These are phyloP conservation scores for Botrytis galanthina DNA, from an alignment of 2,329 filamentous ascomycete genomes.

Conservation along the genomic window DNA sequence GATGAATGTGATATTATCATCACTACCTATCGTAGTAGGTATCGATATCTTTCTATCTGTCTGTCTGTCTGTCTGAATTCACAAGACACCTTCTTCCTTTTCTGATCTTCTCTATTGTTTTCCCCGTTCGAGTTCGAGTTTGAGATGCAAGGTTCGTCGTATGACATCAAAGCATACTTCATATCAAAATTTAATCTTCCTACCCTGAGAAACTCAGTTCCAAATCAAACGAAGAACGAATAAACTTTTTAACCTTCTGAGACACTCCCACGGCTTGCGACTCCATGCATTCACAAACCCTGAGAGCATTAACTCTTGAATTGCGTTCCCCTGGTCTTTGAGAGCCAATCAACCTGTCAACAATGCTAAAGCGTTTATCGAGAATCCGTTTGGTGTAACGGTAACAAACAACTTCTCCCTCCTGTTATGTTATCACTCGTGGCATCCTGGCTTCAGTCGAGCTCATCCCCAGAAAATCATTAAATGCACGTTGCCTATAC, in stretches of 20 bases:
- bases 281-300: not conserved
- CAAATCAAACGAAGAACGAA: slow-evolving; percentile 1
- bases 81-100: not conserved
- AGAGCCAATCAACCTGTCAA: slow-evolving; percentile 6
- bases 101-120: not conserved
- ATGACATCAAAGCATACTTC: not conserved
- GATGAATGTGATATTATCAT: not conserved
- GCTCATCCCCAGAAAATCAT: not conserved
- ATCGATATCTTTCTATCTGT: not conserved
- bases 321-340: not conserved
- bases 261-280: slow-evolving; percentile 6
- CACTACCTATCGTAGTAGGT: not conserved
- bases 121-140: not conserved
- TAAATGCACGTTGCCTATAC: slow-evolving; percentile 3
- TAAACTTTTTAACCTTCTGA: not conserved
- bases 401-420: not conserved
- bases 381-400: not conserved
- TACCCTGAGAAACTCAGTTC: not conserved
- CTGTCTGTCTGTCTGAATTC: not conserved
- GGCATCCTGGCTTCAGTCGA: slow-evolving; percentile 9
- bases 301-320: not conserved
- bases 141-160: not conserved
- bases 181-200: not conserved
- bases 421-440: slow-evolving; percentile 14
- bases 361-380: slow-evolving; percentile 13